Conservation (phyloP, 78 protist genomes). For the Cyanophora paradoxa region DNA sequence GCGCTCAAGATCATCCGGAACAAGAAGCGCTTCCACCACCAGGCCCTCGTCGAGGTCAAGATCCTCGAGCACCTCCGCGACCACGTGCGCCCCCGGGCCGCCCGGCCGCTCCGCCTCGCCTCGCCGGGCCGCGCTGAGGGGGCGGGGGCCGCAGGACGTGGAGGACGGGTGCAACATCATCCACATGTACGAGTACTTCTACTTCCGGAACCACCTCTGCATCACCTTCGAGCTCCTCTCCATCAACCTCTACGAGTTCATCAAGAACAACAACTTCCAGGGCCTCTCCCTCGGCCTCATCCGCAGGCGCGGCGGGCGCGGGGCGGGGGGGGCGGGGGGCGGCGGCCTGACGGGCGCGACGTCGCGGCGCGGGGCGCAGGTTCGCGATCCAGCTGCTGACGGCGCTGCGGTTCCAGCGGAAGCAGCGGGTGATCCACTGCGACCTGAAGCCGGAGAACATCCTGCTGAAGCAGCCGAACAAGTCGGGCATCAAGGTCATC, state of each 20-base stretch:
- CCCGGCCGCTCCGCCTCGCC: too few species aligned
- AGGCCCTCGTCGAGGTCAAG: conserved; percentile 88
- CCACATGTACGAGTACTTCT: conserved; percentile 22
- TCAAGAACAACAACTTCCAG: conserved; percentile 64
- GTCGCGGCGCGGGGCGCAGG: too few species aligned
- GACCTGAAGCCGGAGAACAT: conserved; percentile 97
- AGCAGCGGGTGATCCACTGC: conserved; percentile 85
- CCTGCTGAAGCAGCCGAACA: conserved; percentile 68
- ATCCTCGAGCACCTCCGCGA: conserved; percentile 63
- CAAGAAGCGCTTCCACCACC: conserved; percentile 85
- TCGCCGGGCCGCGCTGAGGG: too few species aligned
- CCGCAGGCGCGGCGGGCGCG: conserved; percentile 24
- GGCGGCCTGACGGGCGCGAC: too few species aligned
- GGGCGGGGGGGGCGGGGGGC: too few species aligned
- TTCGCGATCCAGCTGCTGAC: conserved; percentile 78
- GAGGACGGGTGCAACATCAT: too few species aligned
- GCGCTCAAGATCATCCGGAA: conserved; percentile 90
- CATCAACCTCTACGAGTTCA: conserved; percentile 74
- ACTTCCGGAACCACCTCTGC: conserved; percentile 81
- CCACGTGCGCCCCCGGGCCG: too few species aligned
- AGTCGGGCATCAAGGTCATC: conserved; percentile 66
- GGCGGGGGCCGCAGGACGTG: too few species aligned
- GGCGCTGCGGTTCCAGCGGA: conserved; percentile 57
- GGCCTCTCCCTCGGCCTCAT: conserved; percentile 39
- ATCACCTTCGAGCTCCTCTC: conserved; percentile 66